Base-by-base conservation (phyloP, 345 rosid genomes). In the Atalantia buxifolia region DNA sequence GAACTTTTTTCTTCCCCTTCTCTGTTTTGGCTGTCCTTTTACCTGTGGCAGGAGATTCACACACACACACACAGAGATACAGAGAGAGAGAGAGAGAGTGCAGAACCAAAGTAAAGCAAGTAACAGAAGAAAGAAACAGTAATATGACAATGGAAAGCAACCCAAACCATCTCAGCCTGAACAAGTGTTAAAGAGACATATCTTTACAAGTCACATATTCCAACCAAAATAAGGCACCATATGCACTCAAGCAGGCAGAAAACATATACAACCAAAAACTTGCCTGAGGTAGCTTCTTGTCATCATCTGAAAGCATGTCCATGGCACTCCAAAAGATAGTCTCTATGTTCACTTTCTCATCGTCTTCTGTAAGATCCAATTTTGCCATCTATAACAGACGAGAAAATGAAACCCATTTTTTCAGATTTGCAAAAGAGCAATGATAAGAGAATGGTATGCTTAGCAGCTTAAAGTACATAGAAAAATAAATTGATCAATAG, bases 281-380 rank as follows among this genome's bases (percentile, higher is more conserved):
- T 91, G 85, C 99, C 99, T 96, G 99, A 69, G 99, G 99, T 78
- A 96, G 94, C 89, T 96, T 94, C 85, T 92, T 96, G 85, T 96
- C 99, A 82, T 96, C 99, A 74, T 92, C 92, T 31, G 99, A 96
- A 73, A 96, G 98, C 94, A 90, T 92, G 88, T 90, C 98, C 86
- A 96, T 94, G 77, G 99, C 99, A 88, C 94, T 94, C 89, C 95
- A 92, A 79, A 94, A 96, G 75, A 94, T 92, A 31, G 86, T 88
- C 85, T 96, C 99, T 70, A 82, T 92, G 76, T 86, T 87, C 55
- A 66, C 92, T 89, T 96, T 96, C 89, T 96, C 99, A 70, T 92
- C 92, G 69, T 96, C 99, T 30, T 84, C 89, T 77, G 89, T 96
- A 61, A 96, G 86, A 89, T 91, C 99, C 99, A 96, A 83, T 86